phyloP scores from a whole-genome alignment of 2,329 filamentous ascomycete genomes.

The Fusarium lateritium region DNA sequence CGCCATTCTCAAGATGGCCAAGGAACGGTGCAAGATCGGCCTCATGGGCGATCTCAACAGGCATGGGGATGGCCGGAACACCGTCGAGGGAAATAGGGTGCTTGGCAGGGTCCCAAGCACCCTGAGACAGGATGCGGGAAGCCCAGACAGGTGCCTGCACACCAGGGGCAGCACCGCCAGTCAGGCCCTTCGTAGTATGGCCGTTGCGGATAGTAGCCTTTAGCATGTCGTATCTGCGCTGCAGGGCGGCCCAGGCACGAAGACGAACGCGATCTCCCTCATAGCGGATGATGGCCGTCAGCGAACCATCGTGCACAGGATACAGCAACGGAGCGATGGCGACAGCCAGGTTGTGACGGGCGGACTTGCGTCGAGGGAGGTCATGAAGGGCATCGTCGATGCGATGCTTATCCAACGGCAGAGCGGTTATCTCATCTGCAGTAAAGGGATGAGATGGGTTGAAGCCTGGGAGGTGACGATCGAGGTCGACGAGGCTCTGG shows the following conservation, averaged over 20 bases:
- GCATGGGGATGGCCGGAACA: slow-evolving; percentile 54
- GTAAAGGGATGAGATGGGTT: slow-evolving; percentile 52
- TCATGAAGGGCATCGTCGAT: slow-evolving; percentile 52
- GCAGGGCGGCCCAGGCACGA: slow-evolving; percentile 55
- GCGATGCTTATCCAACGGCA: slow-evolving; percentile 52
- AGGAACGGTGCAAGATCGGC: slow-evolving; percentile 55
- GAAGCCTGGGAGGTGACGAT: slow-evolving; percentile 48
- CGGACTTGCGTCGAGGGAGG: slow-evolving; percentile 55
- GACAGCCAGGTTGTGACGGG: slow-evolving; percentile 50
- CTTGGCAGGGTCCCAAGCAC: slow-evolving; percentile 53
- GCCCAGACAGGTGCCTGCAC: slow-evolving; percentile 54
- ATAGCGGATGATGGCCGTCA: slow-evolving; percentile 57
- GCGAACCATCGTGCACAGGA: slow-evolving; percentile 53
- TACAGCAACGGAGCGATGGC: slow-evolving; percentile 54
- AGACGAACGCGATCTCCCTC: slow-evolving; percentile 56
- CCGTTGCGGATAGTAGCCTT: slow-evolving; percentile 53
- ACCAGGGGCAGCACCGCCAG: slow-evolving; percentile 52
- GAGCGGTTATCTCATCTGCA: slow-evolving; percentile 54
- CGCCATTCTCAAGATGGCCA: slow-evolving; percentile 51
- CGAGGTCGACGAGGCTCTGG: slow-evolving; percentile 49
- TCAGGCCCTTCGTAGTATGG: slow-evolving; percentile 47
- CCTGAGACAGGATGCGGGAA: slow-evolving; percentile 53
- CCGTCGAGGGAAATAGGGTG: slow-evolving; percentile 53
- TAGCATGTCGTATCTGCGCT: slow-evolving; percentile 55
- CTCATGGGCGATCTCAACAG: slow-evolving; percentile 51